A percentile compares a stretch with the other conserved stretches of the same genome.
phyloP scores from a whole-genome alignment of 2,329 filamentous ascomycete genomes.

The Rhynchosporium graminicola region DNA sequence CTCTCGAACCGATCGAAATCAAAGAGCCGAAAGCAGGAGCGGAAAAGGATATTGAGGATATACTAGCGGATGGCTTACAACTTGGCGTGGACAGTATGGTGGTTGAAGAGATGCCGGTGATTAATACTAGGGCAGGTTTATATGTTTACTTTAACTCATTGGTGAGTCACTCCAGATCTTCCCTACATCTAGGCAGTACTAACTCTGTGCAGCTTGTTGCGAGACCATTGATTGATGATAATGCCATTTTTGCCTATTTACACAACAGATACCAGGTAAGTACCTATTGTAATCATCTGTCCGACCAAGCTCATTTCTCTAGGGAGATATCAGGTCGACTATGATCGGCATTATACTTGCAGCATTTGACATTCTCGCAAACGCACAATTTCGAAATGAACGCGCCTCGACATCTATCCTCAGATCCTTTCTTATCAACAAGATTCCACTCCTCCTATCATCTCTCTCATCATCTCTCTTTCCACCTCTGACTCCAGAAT shows the following conservation, averaged over 20 bases:
- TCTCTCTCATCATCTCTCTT: conserved; percentile 59
- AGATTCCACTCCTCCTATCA: conserved; percentile 62
- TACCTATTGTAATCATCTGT: not conserved
- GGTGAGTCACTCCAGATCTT: conserved; percentile 50
- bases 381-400: conserved; percentile 75
- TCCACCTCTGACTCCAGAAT: conserved; percentile 59
- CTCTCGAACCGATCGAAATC: conserved; percentile 52
- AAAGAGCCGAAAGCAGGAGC: conserved; percentile 51
- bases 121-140: conserved; percentile 77
- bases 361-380: conserved; percentile 86
- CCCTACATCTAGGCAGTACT: conserved; percentile 26
- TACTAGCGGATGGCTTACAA: conserved; percentile 58
- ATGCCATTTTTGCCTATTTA: conserved; percentile 74
- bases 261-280: conserved; percentile 79
- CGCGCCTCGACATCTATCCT: conserved; percentile 66
- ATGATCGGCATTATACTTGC: conserved; percentile 83
- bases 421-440: conserved; percentile 83
- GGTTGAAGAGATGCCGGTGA: conserved; percentile 65
- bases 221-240: conserved; percentile 81
- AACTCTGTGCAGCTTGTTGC: conserved; percentile 66
- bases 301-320: conserved; percentile 35
- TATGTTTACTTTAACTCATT: conserved; percentile 84
- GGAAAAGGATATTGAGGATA: conserved; percentile 56
- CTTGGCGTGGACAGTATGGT: conserved; percentile 45
- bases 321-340: conserved; percentile 76